Percentiles rank a stretch among this genome's conserved stretches.
Conservation (phyloP, 1,284 basidiomycete genomes). For the Ganoderma leucocontextum region DNA sequence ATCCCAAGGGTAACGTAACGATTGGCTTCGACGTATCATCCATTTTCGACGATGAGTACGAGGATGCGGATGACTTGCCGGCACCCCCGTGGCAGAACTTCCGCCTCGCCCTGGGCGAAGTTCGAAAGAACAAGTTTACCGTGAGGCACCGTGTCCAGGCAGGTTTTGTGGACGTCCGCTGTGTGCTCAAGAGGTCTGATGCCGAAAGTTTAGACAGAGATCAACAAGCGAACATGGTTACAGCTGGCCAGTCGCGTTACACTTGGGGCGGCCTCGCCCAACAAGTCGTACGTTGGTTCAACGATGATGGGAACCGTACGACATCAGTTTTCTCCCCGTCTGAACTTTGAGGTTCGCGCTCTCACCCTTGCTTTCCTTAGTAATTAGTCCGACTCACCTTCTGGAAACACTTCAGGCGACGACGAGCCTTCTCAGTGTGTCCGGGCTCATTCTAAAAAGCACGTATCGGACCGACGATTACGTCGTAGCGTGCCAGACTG, state of each 20-base stretch:
- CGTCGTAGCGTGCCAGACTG: slow-evolving; percentile 34
- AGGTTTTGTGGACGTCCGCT: slow-evolving; percentile 10
- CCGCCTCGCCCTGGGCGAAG: slow-evolving; percentile 24
- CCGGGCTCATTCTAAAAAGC: slow-evolving; percentile 37
- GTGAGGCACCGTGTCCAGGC: slow-evolving; percentile 35
- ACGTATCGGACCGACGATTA: slow-evolving; percentile 40
- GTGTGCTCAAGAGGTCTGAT: slow-evolving; percentile 14
- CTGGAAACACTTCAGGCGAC: slow-evolving; percentile 37
- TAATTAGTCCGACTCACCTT: slow-evolving; percentile 12
- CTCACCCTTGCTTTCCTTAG: slow-evolving; percentile 8
- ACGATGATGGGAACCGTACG: slow-evolving; percentile 55
- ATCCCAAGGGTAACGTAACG: slow-evolving; percentile 37
- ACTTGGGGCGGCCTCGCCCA: slow-evolving; percentile 14
- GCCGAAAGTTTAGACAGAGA: slow-evolving; percentile 32
- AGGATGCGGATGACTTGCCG: slow-evolving; percentile 22
- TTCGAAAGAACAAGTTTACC: slow-evolving; percentile 21
- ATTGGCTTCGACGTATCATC: slow-evolving; percentile 60
- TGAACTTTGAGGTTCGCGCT: slow-evolving; percentile 48
- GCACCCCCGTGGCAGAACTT: slow-evolving; percentile 24
- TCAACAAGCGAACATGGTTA: slow-evolving; percentile 40
- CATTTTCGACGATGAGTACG: slow-evolving; percentile 43
- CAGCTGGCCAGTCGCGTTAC: slow-evolving; percentile 28
- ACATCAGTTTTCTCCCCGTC: slow-evolving; percentile 57
- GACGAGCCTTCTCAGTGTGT: slow-evolving; percentile 38
- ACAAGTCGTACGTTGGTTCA: slow-evolving; percentile 21